A percentile compares a stretch with the other conserved stretches of the same genome.
These are phyloP conservation scores for Lichtheimia hyalospora DNA, from an alignment of 371 early-diverging fungal genomes.

Conservation along the genomic window DNA sequence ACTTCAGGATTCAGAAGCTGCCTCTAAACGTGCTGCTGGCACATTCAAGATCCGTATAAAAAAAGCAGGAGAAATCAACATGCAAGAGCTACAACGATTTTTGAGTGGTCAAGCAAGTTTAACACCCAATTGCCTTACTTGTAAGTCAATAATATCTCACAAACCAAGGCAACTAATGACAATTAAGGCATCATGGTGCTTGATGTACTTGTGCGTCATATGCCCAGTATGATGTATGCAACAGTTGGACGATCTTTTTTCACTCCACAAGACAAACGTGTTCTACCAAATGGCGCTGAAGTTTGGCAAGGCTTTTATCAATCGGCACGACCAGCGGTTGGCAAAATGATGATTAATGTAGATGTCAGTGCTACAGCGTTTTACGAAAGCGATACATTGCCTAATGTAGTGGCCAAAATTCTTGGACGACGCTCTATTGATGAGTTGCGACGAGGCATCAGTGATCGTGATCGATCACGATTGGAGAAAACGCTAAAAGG, in stretches of 20 bases:
- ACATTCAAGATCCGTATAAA: conserved; percentile 54
- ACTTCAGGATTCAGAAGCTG: conserved; percentile 32
- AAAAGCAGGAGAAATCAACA: conserved; percentile 55
- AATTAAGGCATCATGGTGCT: conserved; percentile 75
- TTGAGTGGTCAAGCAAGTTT: conserved; percentile 33
- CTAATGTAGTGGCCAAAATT: conserved; percentile 67
- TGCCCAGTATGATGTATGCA: conserved; percentile 70
- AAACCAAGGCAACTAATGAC: background rate
- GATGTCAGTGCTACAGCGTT: conserved; percentile 91
- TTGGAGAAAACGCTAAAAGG: conserved; percentile 76
- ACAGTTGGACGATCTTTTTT: conserved; percentile 91
- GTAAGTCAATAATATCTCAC: conserved; percentile 13
- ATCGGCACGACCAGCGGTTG: conserved; percentile 77
- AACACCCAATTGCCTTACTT: conserved; percentile 44
- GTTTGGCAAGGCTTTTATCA: conserved; percentile 95
- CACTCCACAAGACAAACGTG: conserved; percentile 65
- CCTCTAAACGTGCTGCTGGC: conserved; percentile 16
- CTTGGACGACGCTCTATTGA: conserved; percentile 59
- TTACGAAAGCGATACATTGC: conserved; percentile 70
- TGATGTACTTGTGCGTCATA: conserved; percentile 82
- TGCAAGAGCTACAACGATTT: conserved; percentile 53
- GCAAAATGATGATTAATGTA: conserved; percentile 80
- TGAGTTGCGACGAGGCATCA: conserved; percentile 69
- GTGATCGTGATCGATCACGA: conserved; percentile 60
- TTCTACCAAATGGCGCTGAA: conserved; percentile 79